phyloP scores from a whole-genome alignment of 2,329 filamentous ascomycete species.

The Apiospora rasikravindrae region DNA sequence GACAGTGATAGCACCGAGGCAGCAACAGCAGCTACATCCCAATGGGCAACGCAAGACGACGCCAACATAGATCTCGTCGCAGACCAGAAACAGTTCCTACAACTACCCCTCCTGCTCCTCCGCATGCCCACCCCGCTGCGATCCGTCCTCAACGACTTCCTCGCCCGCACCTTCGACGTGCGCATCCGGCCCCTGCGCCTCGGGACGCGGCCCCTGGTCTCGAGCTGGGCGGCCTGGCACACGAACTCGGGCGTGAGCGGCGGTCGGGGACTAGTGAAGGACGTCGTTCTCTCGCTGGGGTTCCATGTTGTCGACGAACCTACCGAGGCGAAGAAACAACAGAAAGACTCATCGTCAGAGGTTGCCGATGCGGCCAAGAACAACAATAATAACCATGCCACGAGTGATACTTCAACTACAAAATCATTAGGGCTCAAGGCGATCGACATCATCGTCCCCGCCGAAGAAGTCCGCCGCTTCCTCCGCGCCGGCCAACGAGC shows the following conservation, averaged over 20 bases:
- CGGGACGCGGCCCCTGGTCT: conserved; percentile 55
- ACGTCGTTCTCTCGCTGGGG: conserved; percentile 56
- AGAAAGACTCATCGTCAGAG: conserved; percentile 25
- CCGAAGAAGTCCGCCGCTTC: conserved; percentile 54
- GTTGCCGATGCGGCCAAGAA: neutral
- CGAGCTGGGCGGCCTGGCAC: conserved; percentile 59
- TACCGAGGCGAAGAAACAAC: conserved; percentile 26
- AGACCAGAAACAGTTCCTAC: conserved; percentile 44
- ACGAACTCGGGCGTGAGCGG: neutral
- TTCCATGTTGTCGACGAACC: conserved; percentile 46
- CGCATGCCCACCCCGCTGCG: conserved; percentile 62
- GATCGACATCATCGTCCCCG: conserved; percentile 58
- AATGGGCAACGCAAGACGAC: neutral
- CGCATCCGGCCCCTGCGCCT: conserved; percentile 56
- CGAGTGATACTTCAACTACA: conserved; percentile 3
- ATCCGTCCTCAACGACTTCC: conserved; percentile 54
- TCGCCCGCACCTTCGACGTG: conserved; percentile 61
- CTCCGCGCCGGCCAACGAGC: conserved; percentile 44
- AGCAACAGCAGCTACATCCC: neutral
- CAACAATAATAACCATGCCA: conserved; percentile 20
- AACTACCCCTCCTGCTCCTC: conserved; percentile 58
- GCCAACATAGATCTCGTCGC: conserved; percentile 7
- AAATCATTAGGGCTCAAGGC: conserved; percentile 44
- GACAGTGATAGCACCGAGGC: neutral
- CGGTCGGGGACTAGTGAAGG: conserved; percentile 40